Percentiles rank a stretch among this genome's conserved stretches.
Evolutionary conservation across 352 stramenopile species (phyloP).

Genomic region (Globisporangium rhizosaccharum): DNA sequence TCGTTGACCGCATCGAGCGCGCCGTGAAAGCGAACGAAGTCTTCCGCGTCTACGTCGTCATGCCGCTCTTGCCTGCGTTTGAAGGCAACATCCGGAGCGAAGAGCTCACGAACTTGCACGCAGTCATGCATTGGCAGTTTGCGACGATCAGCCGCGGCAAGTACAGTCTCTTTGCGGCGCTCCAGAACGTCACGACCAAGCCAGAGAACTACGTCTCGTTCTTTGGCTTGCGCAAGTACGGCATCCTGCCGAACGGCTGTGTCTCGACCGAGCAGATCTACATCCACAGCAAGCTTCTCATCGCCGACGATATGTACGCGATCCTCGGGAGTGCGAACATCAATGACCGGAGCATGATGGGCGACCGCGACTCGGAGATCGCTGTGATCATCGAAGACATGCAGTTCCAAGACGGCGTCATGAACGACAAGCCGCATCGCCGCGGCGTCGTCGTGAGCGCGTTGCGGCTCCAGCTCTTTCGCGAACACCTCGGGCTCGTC

Average conservation of each 20-base stretch:
- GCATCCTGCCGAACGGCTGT: slow-evolving; percentile 71
- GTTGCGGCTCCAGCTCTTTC: slow-evolving; percentile 76
- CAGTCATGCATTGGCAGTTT: slow-evolving; percentile 89
- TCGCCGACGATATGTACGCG: slow-evolving; percentile 86
- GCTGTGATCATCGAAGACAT: slow-evolving; percentile 81
- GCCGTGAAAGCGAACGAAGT: slow-evolving; percentile 64
- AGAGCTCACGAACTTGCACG: slow-evolving; percentile 80
- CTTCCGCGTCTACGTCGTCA: slow-evolving; percentile 84
- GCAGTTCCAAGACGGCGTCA: slow-evolving; percentile 67
- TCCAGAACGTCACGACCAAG: slow-evolving; percentile 54
- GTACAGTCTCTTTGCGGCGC: slow-evolving; percentile 67
- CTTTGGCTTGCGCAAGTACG: slow-evolving; percentile 81
- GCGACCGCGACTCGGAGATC: slow-evolving; percentile 87
- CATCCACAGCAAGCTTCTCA: slow-evolving; percentile 90
- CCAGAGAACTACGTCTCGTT: slow-evolving; percentile 81
- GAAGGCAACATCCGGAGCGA: slow-evolving; percentile 81
- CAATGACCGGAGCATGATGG: slow-evolving; percentile 93
- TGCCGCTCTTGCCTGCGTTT: slow-evolving; percentile 79
- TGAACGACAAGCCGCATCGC: slow-evolving; percentile 69
- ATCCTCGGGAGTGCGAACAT: slow-evolving; percentile 95
- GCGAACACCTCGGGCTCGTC: slow-evolving; percentile 67
- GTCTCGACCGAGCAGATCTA: slow-evolving; percentile 89
- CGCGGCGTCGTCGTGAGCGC: slow-evolving; percentile 55
- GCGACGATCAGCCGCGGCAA: slow-evolving; percentile 77
- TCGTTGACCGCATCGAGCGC: slow-evolving; percentile 77